Conservation (phyloP, 225 moss, liverwort and hornwort genomes). For the Pseudisothecium myosuroides region DNA sequence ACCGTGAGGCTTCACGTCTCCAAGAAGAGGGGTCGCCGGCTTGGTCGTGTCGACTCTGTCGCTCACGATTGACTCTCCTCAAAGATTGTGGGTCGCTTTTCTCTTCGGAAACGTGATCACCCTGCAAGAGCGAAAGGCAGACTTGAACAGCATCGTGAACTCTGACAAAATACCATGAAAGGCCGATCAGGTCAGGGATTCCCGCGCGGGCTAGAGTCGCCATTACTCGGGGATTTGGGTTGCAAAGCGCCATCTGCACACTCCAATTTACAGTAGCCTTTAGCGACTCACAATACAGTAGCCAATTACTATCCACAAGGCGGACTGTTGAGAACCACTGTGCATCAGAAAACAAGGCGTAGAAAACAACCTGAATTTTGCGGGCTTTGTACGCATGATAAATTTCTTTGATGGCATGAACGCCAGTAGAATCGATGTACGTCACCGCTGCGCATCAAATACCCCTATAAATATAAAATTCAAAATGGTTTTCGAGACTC, state of each 20-base stretch:
- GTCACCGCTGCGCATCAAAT: conserved; percentile 59
- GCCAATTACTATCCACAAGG: neutral
- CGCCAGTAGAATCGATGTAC: conserved; percentile 85
- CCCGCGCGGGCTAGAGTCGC: conserved; percentile 65
- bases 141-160: conserved; percentile 97
- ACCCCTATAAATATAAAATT: neutral
- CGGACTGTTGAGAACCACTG: neutral
- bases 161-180: conserved; percentile 82
- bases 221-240: conserved; percentile 77
- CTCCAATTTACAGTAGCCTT: neutral
- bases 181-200: conserved; percentile 71
- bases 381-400: conserved; percentile 66
- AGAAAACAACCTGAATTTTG: conserved; percentile 53
- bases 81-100: neutral
- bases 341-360: neutral
- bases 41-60: conserved; percentile 11
- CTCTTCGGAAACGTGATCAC: neutral
- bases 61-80: conserved; percentile 9
- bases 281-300: neutral
- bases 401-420: conserved; percentile 84
- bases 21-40: neutral
- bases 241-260: conserved; percentile 80
- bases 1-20: conserved; percentile 14
- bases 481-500: neutral
- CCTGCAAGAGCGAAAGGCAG: conserved; percentile 48